These are phyloP conservation scores for Globisporangium nodosum DNA, from an alignment of 352 stramenopile species.

Conservation along the genomic window DNA sequence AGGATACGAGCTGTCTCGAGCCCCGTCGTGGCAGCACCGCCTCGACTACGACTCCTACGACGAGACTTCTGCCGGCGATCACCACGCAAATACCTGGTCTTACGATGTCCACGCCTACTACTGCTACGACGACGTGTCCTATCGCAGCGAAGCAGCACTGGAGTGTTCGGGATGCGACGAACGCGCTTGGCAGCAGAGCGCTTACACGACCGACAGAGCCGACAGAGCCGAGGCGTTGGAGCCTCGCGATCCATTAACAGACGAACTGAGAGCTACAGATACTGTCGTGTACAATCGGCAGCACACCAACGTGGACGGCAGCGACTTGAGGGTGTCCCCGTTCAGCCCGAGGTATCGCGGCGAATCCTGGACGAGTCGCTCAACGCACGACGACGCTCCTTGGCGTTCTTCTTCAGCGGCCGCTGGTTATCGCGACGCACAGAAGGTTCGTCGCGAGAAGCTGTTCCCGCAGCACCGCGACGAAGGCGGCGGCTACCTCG, in stretches of 20 bases:
- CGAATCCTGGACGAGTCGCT: slow-evolving; percentile 1
- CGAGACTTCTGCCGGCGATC: neutral
- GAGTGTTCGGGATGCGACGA: slow-evolving; percentile 1
- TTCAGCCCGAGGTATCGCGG: neutral
- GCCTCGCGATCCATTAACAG: slow-evolving; percentile 8
- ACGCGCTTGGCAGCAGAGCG: neutral
- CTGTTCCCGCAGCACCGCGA: slow-evolving; percentile 16
- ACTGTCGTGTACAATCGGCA: slow-evolving; percentile 1
- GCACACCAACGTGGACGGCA: slow-evolving; percentile 51
- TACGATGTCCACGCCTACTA: neutral
- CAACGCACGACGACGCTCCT: neutral
- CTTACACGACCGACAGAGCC: neutral
- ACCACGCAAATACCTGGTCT: neutral
- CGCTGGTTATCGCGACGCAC: neutral
- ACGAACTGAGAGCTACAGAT: slow-evolving; percentile 19
- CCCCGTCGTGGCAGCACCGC: neutral
- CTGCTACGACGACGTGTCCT: neutral
- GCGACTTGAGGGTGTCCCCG: slow-evolving; percentile 28
- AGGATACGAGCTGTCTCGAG: neutral
- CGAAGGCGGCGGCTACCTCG: neutral
- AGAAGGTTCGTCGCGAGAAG: slow-evolving; percentile 14
- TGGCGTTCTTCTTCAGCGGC: too few relatives aligned
- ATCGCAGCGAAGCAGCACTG: slow-evolving; percentile 1
- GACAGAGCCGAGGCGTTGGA: slow-evolving; percentile 7
- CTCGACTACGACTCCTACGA: neutral